These are phyloP conservation scores for Cutaneotrichosporon daszewskae DNA, from an alignment of 1,284 basidiomycete genomes.

Conservation along the genomic window DNA sequence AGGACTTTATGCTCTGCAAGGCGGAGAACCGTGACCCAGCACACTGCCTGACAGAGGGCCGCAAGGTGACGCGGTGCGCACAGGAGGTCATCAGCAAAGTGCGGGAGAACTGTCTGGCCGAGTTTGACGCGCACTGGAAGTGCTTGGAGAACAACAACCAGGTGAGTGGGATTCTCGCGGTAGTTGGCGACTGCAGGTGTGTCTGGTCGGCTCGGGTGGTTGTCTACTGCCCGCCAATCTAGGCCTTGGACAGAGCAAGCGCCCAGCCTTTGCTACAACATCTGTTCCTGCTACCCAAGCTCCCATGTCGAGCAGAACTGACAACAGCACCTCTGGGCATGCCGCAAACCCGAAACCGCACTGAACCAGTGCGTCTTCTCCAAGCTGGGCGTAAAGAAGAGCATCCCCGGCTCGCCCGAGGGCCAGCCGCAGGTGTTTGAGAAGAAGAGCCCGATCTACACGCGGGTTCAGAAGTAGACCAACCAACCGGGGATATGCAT, in stretches of 20 bases:
- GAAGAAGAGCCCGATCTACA: constrained; percentile 75
- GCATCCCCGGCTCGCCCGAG: constrained; percentile 82
- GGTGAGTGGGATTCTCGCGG: constrained; percentile 51
- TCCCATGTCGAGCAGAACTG: no score
- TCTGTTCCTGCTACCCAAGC: no score
- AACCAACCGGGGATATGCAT: no score
- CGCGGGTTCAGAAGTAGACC: constrained; percentile 64
- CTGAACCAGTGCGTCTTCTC: constrained; percentile 96
- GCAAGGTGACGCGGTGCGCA: constrained; percentile 92
- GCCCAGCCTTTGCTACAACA: no score
- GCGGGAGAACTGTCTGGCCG: constrained; percentile 79
- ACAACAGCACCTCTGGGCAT: constrained; percentile 71
- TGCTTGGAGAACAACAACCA: constrained; percentile 96
- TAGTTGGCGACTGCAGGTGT: no score
- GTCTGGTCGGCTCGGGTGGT: no score
- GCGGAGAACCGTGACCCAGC: constrained; percentile 79
- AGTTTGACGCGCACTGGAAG: constrained; percentile 91
- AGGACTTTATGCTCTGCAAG: constrained; percentile 99
- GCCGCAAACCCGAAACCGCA: constrained; percentile 80
- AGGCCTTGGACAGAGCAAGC: no score
- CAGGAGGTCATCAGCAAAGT: constrained; percentile 88
- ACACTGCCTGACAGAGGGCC: constrained; percentile 92
- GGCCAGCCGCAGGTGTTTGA: constrained; percentile 86
- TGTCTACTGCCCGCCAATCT: no score
- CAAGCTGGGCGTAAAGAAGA: constrained; percentile 87